A percentile compares a stretch with the other conserved stretches of the same genome.
Evolutionary conservation across 2,329 filamentous ascomycete genomes (phyloP).

Genomic region (Emergomyces africanus): DNA sequence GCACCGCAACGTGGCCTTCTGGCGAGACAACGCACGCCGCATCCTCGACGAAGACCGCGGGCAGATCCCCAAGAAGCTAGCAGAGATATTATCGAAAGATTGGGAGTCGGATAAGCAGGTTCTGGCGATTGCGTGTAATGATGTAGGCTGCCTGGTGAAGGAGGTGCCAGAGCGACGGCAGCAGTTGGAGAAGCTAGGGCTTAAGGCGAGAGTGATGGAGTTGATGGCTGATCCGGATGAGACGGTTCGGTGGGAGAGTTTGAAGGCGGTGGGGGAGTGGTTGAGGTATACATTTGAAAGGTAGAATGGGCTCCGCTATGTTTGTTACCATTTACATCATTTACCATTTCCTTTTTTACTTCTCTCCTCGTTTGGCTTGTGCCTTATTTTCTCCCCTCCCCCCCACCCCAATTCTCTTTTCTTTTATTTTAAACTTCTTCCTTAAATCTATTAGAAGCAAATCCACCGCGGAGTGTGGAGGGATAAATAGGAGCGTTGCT

Average conservation of each 20-base stretch:
- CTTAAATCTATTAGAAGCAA: background rate
- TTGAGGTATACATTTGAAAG: constrained; percentile 55
- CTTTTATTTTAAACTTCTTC: background rate
- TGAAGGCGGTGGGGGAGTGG: constrained; percentile 72
- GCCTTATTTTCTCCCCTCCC: too few species aligned
- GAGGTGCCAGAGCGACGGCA: constrained; percentile 74
- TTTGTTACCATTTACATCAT: background rate
- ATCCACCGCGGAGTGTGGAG: background rate
- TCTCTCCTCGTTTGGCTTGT: background rate
- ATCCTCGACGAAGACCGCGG: constrained; percentile 77
- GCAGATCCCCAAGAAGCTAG: constrained; percentile 63
- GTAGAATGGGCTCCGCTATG: constrained; percentile 12
- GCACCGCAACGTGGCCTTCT: constrained; percentile 75
- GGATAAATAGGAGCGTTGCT: background rate
- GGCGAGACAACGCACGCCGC: constrained; percentile 78
- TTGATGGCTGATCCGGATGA: constrained; percentile 85
- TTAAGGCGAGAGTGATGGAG: constrained; percentile 85
- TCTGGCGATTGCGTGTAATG: constrained; percentile 83
- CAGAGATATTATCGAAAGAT: constrained; percentile 71
- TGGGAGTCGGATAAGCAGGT: constrained; percentile 79
- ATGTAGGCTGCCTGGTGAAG: constrained; percentile 77
- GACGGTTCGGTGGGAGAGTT: constrained; percentile 80
- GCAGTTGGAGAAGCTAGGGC: constrained; percentile 66
- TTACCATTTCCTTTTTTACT: background rate
- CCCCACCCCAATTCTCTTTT: background rate